Base-by-base conservation (phyloP, 768 basidiomycete species). In the Lactifluus echinatus region DNA sequence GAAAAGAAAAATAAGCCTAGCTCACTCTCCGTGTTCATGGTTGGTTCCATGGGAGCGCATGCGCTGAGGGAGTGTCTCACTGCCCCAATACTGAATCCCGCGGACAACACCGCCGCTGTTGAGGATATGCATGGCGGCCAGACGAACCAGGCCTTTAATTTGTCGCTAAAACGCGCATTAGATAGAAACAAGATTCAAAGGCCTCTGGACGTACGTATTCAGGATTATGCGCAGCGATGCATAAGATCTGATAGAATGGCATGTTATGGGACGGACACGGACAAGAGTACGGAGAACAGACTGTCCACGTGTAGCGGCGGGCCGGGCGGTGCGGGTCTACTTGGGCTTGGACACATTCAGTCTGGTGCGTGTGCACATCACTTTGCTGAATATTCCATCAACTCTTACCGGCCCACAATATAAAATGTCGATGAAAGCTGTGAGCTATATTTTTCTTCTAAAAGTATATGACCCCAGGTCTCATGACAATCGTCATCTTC, bases 211-310 rank as follows among this genome's bases (percentile, higher is more conserved):
- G 52, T 59, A 89, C 89, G 67, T 85, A 91, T 79, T 85, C 78
- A 15, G 72, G 70, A 61, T 83, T 83, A 68, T 93, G 90, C 4
- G 81, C 79, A 0, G 90, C 77, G 57, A 93, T 89, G 67, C 90
- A 92, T 49, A 92, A 66, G 77, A 94, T 81, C 66, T 91, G 83
- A 73, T 94, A 94, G 67, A 93, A 79, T 5, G 90, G 90, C 91
- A 94, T 94, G 23, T 64, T 66, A 19, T 3, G 10, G 14, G 34
- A 34, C 34, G 66, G n/a, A n/a, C n/a, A n/a, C n/a, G n/a, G n/a
- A n/a, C n/a, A n/a, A n/a, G n/a, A n/a, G n/a, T n/a, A n/a, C n/a
- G n/a, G n/a, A n/a, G n/a, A n/a, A n/a, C n/a, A n/a, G n/a, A n/a
- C n/a, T n/a, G n/a, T n/a, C n/a, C n/a, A n/a, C n/a, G n/a, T n/a